Conservation (phyloP, 2,329 filamentous ascomycete species). For the Epichloe hybrida region DNA sequence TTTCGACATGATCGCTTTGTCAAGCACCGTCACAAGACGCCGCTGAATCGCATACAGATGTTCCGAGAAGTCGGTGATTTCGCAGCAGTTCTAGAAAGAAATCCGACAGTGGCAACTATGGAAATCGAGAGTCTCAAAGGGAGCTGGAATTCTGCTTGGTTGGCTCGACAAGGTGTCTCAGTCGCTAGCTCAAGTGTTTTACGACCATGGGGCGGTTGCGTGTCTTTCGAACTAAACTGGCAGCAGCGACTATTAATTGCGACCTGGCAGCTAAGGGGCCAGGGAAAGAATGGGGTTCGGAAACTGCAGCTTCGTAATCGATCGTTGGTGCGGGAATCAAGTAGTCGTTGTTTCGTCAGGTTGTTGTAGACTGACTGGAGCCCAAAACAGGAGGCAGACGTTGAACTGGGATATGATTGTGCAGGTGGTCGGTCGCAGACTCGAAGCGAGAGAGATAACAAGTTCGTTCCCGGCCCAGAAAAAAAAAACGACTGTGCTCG, state of each 20-base stretch:
- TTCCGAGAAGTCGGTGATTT: neutral
- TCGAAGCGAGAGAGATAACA: too few species aligned
- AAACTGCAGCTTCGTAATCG: neutral
- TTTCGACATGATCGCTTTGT: conserved; percentile 30
- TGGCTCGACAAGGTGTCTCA: conserved; percentile 9
- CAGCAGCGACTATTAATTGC: neutral
- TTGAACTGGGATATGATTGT: too few species aligned
- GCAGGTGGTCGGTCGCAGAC: too few species aligned
- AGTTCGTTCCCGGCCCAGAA: too few species aligned
- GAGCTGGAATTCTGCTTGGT: conserved; percentile 5
- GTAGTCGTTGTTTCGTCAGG: neutral
- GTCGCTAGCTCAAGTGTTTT: conserved; percentile 10
- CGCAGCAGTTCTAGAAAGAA: neutral
- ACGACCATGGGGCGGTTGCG: conserved; percentile 7
- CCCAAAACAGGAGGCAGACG: neutral
- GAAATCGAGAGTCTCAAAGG: neutral
- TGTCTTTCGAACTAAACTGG: conserved; percentile 1
- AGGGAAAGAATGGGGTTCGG: neutral
- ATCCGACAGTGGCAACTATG: neutral
- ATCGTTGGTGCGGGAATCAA: neutral
- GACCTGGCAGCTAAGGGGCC: neutral
- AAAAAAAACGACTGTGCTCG: too few species aligned
- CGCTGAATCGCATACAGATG: conserved; percentile 5
- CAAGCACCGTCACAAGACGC: conserved; percentile 6
- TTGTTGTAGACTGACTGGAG: neutral